Percentiles rank a stretch among this genome's conserved stretches.
These are phyloP conservation scores for Tolypocladium inflatum DNA, from an alignment of 2,329 filamentous ascomycete species.

Conservation along the genomic window DNA sequence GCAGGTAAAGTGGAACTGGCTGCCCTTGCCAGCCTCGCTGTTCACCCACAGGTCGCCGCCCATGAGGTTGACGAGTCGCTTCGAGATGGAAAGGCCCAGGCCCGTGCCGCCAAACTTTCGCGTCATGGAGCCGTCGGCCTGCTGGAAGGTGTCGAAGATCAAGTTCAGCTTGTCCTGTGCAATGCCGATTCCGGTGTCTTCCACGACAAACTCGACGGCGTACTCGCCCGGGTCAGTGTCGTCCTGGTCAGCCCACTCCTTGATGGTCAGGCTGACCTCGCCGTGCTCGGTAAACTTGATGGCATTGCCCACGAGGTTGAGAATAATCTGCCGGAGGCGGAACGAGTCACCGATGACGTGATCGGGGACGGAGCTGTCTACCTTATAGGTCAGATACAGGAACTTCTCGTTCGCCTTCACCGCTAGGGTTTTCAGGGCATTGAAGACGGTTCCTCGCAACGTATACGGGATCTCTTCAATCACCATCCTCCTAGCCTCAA, in stretches of 20 bases:
- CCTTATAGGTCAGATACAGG: conserved; percentile 84
- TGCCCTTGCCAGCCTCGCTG: conserved; percentile 83
- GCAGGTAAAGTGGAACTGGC: conserved; percentile 94
- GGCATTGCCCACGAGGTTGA: conserved; percentile 94
- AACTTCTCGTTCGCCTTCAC: conserved; percentile 96
- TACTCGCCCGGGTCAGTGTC: conserved; percentile 66
- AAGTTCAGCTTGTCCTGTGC: conserved; percentile 90
- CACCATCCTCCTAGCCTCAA: conserved; percentile 95
- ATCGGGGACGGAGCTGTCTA: conserved; percentile 87
- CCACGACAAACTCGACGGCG: conserved; percentile 90
- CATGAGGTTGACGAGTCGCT: conserved; percentile 91
- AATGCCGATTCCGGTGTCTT: conserved; percentile 94
- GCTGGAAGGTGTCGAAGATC: conserved; percentile 98
- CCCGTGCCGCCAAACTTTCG: conserved; percentile 93
- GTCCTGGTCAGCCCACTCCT: conserved; percentile 52
- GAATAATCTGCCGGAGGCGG: conserved; percentile 89
- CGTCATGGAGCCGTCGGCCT: conserved; percentile 94
- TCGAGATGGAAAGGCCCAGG: conserved; percentile 88
- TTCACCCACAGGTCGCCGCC: conserved; percentile 94
- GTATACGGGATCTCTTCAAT: conserved; percentile 98
- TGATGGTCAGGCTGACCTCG: conserved; percentile 90
- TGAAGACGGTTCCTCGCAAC: conserved; percentile 88
- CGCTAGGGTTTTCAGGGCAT: conserved; percentile 91
- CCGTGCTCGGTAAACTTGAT: conserved; percentile 99
- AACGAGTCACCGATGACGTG: conserved; percentile 95